phyloP scores from a whole-genome alignment of 1,139 yeast genomes.

The Suhomyces atakaporum region DNA sequence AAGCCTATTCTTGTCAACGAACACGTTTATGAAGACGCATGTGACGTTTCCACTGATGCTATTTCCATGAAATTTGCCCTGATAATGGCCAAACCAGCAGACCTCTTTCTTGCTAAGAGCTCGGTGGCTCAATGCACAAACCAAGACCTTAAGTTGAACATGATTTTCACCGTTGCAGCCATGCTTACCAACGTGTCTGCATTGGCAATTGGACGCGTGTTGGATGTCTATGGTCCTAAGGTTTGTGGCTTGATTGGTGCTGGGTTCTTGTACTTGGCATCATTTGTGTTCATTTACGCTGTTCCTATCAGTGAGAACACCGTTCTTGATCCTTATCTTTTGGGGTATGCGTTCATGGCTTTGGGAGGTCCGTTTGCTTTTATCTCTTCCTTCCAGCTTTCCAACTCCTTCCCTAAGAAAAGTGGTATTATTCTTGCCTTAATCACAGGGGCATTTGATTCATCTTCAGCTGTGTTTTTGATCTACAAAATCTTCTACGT shows the following conservation, averaged over 20 bases:
- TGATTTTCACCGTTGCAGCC: constrained; percentile 51
- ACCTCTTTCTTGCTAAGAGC: constrained; percentile 3
- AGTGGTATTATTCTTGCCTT: constrained; percentile 47
- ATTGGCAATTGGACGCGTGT: constrained; percentile 40
- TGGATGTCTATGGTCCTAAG: constrained; percentile 46
- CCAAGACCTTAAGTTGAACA: constrained; percentile 47
- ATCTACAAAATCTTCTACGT: constrained; percentile 36
- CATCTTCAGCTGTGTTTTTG: constrained; percentile 49
- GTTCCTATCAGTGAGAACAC: constrained; percentile 17
- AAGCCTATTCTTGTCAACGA: constrained; percentile 44
- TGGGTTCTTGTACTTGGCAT: constrained; percentile 36
- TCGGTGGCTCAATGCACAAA: constrained; percentile 28
- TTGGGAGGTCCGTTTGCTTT: constrained; percentile 51
- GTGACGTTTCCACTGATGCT: constrained; percentile 27
- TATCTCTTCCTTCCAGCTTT: constrained; percentile 48
- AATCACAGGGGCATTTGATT: constrained; percentile 50
- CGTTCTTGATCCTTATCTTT: constrained; percentile 41
- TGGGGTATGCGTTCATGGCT: constrained; percentile 45
- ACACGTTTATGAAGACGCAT: constrained; percentile 40
- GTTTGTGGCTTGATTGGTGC: constrained; percentile 49
- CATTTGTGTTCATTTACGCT: constrained; percentile 40
- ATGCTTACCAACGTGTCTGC: constrained; percentile 48
- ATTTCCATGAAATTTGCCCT: constrained; percentile 5
- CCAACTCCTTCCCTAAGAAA: constrained; percentile 44
- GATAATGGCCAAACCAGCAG: constrained; percentile 5